Evolutionary conservation across 202 grass and related monocot species (phyloP).

Genomic region (Digitaria exilis): DNA sequence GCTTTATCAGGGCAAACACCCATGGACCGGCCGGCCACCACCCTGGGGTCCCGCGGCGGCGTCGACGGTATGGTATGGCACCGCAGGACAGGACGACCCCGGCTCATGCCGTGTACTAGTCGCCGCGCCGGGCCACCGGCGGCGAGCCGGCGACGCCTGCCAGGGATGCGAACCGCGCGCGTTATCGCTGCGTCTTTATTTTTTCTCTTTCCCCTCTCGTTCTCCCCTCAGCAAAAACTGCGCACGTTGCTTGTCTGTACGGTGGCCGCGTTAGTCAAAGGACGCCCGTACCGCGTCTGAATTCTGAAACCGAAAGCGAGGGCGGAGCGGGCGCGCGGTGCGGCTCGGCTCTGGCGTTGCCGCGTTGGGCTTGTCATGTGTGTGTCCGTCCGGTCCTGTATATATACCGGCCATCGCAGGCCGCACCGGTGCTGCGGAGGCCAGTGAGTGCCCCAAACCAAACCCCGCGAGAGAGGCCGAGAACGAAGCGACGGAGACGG

Average conservation of each 20-base stretch:
- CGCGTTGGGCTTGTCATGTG: no score
- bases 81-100: neutral
- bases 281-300: neutral
- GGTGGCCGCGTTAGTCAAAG: neutral
- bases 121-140: neutral
- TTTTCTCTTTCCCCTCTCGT: neutral
- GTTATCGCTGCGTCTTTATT: no score
- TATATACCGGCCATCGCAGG: conserved; percentile 31
- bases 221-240: neutral
- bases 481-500: neutral
- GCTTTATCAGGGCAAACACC: neutral
- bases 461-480: no score
- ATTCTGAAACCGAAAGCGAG: conserved; percentile 17
- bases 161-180: neutral
- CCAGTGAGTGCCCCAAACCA: neutral
- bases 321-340: neutral
- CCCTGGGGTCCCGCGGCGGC: neutral
- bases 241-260: neutral
- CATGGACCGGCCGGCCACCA: neutral
- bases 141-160: neutral
- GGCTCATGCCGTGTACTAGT: neutral
- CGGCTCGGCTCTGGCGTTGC: neutral
- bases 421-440: neutral
- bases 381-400: neutral
- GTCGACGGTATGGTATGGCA: neutral